Evolutionary conservation across 1,284 basidiomycete genomes (phyloP).

Genomic region (Lignosus rhinocerotis): DNA sequence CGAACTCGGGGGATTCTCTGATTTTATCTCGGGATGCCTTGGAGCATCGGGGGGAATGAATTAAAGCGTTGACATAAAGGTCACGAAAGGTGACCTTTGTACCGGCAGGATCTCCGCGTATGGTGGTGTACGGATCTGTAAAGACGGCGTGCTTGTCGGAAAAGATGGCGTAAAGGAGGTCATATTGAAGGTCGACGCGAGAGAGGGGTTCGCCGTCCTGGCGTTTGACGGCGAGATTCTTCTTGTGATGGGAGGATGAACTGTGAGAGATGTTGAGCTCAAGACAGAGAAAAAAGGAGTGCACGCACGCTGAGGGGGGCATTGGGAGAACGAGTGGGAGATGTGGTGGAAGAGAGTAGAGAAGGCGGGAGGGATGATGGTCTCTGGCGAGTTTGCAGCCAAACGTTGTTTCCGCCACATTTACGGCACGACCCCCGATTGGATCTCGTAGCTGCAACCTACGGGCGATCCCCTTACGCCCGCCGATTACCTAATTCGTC

Average conservation of each 20-base stretch:
- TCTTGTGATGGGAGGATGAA: conserved; percentile 59
- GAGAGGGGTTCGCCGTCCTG: conserved; percentile 77
- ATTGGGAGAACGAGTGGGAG: conserved; percentile 9
- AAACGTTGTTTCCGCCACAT: conserved; percentile 33
- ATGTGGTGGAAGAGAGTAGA: conserved; percentile 10
- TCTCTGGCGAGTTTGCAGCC: conserved; percentile 11
- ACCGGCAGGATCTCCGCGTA: conserved; percentile 43
- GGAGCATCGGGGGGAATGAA: conserved; percentile 81
- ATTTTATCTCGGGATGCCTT: conserved; percentile 88
- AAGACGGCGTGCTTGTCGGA: conserved; percentile 69
- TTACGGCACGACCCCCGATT: conserved; percentile 33
- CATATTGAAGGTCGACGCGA: conserved; percentile 83
- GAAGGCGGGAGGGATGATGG: conserved; percentile 9
- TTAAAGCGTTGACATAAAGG: conserved; percentile 80
- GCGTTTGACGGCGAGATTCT: conserved; percentile 75
- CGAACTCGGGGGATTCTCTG: conserved; percentile 76
- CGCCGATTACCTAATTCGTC: conserved; percentile 22
- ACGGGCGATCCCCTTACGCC: conserved; percentile 23
- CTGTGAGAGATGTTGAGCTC: conserved; percentile 36
- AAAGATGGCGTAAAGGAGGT: conserved; percentile 81
- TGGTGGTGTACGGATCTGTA: conserved; percentile 53
- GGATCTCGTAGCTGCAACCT: conserved; percentile 35
- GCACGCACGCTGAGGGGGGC: conserved; percentile 22
- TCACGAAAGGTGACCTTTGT: conserved; percentile 77
- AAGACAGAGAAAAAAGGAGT: neutral